Evolutionary conservation across 352 stramenopile species (phyloP), one percentile per base, ranked within the genome.

Genomic region (Pythium pyrilobum): DNA sequence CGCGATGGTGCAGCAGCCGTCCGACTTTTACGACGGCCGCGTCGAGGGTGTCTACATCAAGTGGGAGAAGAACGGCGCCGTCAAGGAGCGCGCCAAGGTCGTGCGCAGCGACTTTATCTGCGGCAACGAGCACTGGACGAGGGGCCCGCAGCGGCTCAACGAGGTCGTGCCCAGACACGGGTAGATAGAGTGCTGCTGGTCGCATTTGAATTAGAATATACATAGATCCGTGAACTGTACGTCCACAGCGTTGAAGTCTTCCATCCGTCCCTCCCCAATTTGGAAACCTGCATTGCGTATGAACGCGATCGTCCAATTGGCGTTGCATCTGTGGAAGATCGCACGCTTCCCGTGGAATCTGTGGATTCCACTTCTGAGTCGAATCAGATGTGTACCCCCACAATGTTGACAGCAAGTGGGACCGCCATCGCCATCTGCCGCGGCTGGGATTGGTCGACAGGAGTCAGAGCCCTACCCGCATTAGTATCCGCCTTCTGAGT

Each of bases 111-210:
- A 89, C 66, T 89, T 89, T 48, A 61, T 89, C 18, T 54, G 53
- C 3, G 79, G 79, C 9, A 81, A 83, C 55, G 74, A 77, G 33
- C 74, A 85, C 64, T 89, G 79, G 79, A 81, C 65, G 13, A 55
- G 65, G 2, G 69, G 64, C 5, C 56, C 45, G 15, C 63, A 81
- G 38, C 69, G 44, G 29, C 69, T 85, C 52, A 83, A 87, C 43
- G 49, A 56, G 10, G 56, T 71, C n/a, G 25, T 60, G 20, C 48
- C 21, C 20, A 24, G 41, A 25, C 5, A 6, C 15, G 27, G 13
- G 12, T 8, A 16, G n/a, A 34, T 31, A 20, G 5, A 46, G 20
- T 12, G 25, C 25, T 28, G 10, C 21, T 15, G n/a, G n/a, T n/a
- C n/a, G n/a, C n/a, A n/a, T n/a, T n/a, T n/a, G n/a, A n/a, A n/a